Conservation (phyloP, 768 basidiomycete species). For the Rickenella mellea region DNA sequence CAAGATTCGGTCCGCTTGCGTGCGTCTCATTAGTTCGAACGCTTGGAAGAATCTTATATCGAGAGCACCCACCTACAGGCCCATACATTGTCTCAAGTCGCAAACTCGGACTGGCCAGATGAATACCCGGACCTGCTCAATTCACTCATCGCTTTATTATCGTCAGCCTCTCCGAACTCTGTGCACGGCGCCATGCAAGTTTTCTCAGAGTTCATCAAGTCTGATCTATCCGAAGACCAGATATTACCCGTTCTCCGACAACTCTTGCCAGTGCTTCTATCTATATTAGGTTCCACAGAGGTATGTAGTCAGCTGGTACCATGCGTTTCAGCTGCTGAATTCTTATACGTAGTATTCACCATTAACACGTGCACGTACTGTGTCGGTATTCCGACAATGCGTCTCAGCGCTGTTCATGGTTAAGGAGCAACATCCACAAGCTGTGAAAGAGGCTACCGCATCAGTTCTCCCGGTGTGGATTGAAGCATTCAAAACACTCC, state of each 20-base stretch:
- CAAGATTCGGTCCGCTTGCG: conserved; percentile 80
- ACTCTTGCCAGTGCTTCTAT: conserved; percentile 76
- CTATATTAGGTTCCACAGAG: conserved; percentile 68
- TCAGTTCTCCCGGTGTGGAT: conserved; percentile 85
- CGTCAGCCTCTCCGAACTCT: conserved; percentile 58
- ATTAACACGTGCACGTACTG: conserved; percentile 73
- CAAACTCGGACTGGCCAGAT: conserved; percentile 93
- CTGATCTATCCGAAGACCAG: conserved; percentile 91
- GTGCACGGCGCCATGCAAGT: conserved; percentile 97
- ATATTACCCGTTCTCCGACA: conserved; percentile 85
- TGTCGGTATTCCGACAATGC: conserved; percentile 87
- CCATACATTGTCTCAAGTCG: conserved; percentile 78
- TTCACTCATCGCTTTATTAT: conserved; percentile 66
- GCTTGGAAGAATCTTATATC: neutral
- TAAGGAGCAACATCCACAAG: conserved; percentile 82
- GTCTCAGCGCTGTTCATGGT: conserved; percentile 89
- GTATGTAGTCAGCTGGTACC: conserved; percentile 32
- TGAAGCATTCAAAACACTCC: conserved; percentile 75
- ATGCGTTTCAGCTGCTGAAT: conserved; percentile 1
- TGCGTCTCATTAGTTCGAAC: conserved; percentile 27
- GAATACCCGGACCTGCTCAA: conserved; percentile 86
- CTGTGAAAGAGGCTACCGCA: conserved; percentile 74
- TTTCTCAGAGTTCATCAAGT: conserved; percentile 87
- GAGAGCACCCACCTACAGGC: conserved; percentile 43
- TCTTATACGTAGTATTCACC: conserved; percentile 53